Conservation (phyloP, 2,329 filamentous ascomycete species). For the Penicillium sp. region DNA sequence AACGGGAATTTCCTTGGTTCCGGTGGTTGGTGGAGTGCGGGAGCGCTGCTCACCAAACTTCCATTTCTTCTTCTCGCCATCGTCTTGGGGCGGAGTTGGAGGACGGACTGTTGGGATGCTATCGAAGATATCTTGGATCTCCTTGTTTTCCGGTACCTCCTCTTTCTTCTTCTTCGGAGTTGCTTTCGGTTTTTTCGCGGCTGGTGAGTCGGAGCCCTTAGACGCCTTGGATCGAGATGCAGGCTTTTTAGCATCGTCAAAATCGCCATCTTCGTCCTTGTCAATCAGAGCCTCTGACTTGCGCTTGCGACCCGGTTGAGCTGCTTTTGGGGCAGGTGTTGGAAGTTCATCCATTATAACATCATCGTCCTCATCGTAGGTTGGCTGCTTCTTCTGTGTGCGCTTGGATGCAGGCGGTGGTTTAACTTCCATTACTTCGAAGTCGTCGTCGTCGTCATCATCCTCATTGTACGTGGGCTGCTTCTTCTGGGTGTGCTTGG, state of each 20-base stretch:
- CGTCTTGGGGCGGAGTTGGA: constrained; percentile 76
- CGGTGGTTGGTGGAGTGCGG: constrained; percentile 63
- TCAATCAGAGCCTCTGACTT: constrained; percentile 58
- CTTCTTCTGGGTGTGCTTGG: constrained; percentile 44
- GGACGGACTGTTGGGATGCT: constrained; percentile 79
- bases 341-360: constrained; percentile 55
- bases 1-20: constrained; percentile 69
- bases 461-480: constrained; percentile 29
- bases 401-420: constrained; percentile 57
- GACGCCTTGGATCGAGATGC: constrained; percentile 35
- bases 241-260: constrained; percentile 61
- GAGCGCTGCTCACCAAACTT: constrained; percentile 68
- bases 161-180: constrained; percentile 60
- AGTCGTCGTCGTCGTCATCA: constrained; percentile 59
- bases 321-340: constrained; percentile 45
- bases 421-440: constrained; percentile 62
- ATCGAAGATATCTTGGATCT: constrained; percentile 80
- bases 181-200: constrained; percentile 52
- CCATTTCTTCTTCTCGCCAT: constrained; percentile 69
- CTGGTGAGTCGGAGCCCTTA: constrained; percentile 36
- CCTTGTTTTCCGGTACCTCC: constrained; percentile 64
- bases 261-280: constrained; percentile 55
- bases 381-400: constrained; percentile 33
- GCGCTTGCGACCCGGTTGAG: constrained; percentile 49
- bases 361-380: constrained; percentile 42